Evolutionary conservation across 2,329 filamentous ascomycete genomes (phyloP), one percentile per base, ranked within the genome.

Genomic region (Sporothrix schenckii): DNA sequence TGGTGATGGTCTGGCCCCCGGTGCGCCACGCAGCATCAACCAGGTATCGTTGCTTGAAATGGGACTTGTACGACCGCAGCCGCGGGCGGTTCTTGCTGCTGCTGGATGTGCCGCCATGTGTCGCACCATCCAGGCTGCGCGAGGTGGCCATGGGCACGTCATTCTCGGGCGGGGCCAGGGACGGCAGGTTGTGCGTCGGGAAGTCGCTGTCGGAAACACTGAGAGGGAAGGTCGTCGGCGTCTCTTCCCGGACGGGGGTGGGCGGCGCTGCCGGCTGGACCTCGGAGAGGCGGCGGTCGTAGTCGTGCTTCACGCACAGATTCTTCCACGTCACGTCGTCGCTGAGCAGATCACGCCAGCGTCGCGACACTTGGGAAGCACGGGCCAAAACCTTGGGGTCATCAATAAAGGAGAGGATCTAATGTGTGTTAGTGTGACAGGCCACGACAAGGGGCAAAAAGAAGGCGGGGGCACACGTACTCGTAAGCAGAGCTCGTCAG

Each of bases 291-390:
- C 84, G 83, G 56, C 87, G 84, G 80, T 80, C 88, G 79, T 97
- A 99, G 72, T 95, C 93, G 79, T 97, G 94, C 81, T 97, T 97
- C 74, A 96, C 93, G 79, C 94, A 98, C 24, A 99, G 86, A 72
- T 95, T 93, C 83, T 97, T 97, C 95, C 95, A 99, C 0, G 95
- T 97, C 81, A 97, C 94, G 79, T 99, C 95, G 79, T 99, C 95
- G 77, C 91, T 94, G 66, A 99, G 85, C 9, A 99, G 85, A 80
- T 97, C 94, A 73, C 92, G 88, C 95, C 95, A 99, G 79, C 94
- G 88, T 74, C 89, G 89, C 69, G 95, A 99, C n/a, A 99, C 95
- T 79, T 98, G 94, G 5, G 94, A 97, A 68, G 95, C 92, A 78
- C 95, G 88, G 52, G 94, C 94, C 61, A 99, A 85, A 2, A 96